Evolutionary conservation across 129 eudicot genomes (phyloP), one percentile per base, ranked within the genome.

Genomic region (Chrysanthemum seticuspe): DNA sequence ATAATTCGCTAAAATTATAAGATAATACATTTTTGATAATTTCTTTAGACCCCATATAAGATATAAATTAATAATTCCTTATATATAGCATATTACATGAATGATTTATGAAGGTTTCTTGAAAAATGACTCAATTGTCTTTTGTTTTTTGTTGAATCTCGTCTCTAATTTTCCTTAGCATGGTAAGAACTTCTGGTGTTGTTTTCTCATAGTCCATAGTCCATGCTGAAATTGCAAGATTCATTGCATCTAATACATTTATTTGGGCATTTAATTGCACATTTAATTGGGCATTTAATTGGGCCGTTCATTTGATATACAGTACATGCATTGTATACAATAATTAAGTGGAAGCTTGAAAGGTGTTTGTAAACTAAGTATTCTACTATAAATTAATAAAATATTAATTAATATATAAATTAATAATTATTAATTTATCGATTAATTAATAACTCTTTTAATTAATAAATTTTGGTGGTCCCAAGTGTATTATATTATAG

Each of bases 1-100:
- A 76, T 68, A 76, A 76, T 76, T 76, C 80, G 80, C 80, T 76
- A 76, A 76, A 76, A 76, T 76, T 76, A 76, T 76, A 68, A 76
- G 80, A 76, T 76, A 68, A 68, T 68, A 76, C 74, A 68, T 57
- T 76, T 76, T 76, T 76, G 69, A 67, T 76, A 76, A 76, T 76
- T 76, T 67, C 73, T 76, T 62, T 76, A 76, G 80, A 67, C 52
- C 79, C 79, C 72, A 75, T 64, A 65, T 57, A 72, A 73, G 25
- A 73, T 73, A 73, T 73, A 73, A 60, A 73, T 60, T 73, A 60
- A 73, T 73, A 61, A 60, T 73, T 73, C 56, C 61, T 61, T 73
- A 59, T 73, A 73, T 73, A 72, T 68, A 68, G 73, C 73, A 68
- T 68, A 68, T 68, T 68, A 68, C 62, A 68, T 68, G 73, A 68